Evolutionary conservation across 768 basidiomycete species (phyloP).

Genomic region (Kwoniella pini): DNA sequence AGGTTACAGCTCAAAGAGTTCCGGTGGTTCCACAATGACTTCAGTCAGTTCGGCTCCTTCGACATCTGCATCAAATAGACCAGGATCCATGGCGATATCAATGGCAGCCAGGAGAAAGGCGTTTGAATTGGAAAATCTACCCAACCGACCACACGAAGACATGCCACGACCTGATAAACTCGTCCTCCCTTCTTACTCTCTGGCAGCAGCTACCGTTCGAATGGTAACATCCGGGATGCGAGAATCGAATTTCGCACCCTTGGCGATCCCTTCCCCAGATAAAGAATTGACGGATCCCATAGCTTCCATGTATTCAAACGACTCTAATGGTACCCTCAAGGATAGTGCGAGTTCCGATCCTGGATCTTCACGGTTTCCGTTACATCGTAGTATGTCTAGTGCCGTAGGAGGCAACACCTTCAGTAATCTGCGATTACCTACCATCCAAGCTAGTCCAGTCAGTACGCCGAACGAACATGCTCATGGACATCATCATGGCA

Average conservation of each 20-base stretch:
- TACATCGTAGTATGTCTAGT: constrained; percentile 53
- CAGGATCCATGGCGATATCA: constrained; percentile 18
- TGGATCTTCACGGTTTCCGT: constrained; percentile 48
- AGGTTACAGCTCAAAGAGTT: constrained; percentile 21
- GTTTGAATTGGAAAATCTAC: constrained; percentile 31
- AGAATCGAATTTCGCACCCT: constrained; percentile 68
- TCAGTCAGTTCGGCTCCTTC: constrained; percentile 35
- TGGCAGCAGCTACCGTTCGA: constrained; percentile 49
- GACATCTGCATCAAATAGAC: constrained; percentile 17
- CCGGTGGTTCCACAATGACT: constrained; percentile 28
- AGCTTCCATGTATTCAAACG: constrained; percentile 38
- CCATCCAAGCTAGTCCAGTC: constrained; percentile 42
- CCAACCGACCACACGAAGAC: not conserved
- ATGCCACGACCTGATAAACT: constrained; percentile 31
- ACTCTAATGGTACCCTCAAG: constrained; percentile 7
- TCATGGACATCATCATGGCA: constrained; percentile 10
- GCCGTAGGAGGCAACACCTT: constrained; percentile 57
- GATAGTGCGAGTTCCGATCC: constrained; percentile 43
- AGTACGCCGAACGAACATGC: constrained; percentile 55
- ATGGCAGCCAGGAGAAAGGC: constrained; percentile 28
- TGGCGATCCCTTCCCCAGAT: constrained; percentile 86
- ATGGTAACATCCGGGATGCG: constrained; percentile 40
- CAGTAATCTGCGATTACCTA: constrained; percentile 27
- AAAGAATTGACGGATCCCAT: constrained; percentile 89
- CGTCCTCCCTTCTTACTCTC: constrained; percentile 40